Evolutionary conservation across 768 basidiomycete genomes (phyloP).

Genomic region (Neoboletus magnificus): DNA sequence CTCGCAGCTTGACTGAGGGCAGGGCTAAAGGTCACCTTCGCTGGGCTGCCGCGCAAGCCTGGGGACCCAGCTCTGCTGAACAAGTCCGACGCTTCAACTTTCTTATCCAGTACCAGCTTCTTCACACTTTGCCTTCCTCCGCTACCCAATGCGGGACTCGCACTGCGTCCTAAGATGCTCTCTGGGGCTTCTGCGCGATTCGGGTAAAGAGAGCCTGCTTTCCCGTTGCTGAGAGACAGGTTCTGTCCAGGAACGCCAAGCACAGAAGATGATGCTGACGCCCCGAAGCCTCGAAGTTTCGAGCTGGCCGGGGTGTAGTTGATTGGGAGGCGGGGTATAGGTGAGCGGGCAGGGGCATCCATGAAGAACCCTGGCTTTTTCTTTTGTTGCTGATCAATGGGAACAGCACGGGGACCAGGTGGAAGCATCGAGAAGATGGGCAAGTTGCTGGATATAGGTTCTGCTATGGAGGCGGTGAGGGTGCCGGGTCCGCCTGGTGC

Average conservation of each 20-base stretch:
- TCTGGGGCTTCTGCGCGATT: conserved; percentile 57
- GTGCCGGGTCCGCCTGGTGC: conserved; percentile 52
- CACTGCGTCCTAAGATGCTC: conserved; percentile 51
- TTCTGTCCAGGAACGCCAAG: conserved; percentile 30
- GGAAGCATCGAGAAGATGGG: conserved; percentile 76
- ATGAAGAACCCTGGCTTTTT: conserved; percentile 76
- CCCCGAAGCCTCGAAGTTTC: conserved; percentile 66
- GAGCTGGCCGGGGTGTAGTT: conserved; percentile 61
- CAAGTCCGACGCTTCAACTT: conserved; percentile 68
- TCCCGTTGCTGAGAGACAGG: conserved; percentile 53
- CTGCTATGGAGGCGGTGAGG: conserved; percentile 83
- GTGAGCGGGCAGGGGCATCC: conserved; percentile 72
- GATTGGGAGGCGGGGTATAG: conserved; percentile 60
- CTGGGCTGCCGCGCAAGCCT: conserved; percentile 24
- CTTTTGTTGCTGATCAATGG: conserved; percentile 61
- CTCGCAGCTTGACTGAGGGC: conserved; percentile 71
- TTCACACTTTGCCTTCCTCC: conserved; percentile 82
- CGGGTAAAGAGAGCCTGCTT: conserved; percentile 51
- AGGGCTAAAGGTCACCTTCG: conserved; percentile 70
- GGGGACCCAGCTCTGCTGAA: conserved; percentile 50
- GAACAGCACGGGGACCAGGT: conserved; percentile 60
- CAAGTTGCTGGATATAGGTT: conserved; percentile 71
- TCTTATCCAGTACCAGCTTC: conserved; percentile 87
- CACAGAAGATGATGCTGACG: conserved; percentile 40
- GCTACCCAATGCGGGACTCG: conserved; percentile 65